Evolutionary conservation across 2,329 filamentous ascomycete genomes (phyloP), one percentile per base, ranked within the genome.

Genomic region (Alternaria conjuncta): DNA sequence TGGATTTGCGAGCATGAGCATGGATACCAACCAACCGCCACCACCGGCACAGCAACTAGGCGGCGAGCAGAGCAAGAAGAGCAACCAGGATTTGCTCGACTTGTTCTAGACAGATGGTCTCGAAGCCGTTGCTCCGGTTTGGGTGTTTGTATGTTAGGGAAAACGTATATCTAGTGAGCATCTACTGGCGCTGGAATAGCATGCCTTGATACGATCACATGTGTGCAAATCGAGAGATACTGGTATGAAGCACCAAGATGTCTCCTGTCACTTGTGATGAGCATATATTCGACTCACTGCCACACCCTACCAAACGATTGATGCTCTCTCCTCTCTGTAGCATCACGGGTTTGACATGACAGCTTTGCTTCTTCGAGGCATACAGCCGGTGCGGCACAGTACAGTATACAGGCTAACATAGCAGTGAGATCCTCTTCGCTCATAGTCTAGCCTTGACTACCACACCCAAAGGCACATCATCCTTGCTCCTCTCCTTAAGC

Each of bases 1-100:
- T 75, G 94, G 94, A 1, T 96, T 99, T 76, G 92, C 90, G 26
- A 89, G 89, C 5, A 84, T 99, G 82, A 90, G 93, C 81, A 84
- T 99, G 75, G 88, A 87, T 44, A 82, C 83, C 15, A 87, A 84
- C 67, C 87, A 90, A 69, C 88, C 91, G 18, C 86, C 91, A 30
- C 89, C 91, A 15, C 84, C 90, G 5, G 83, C 84, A 11, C 86
- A 88, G 77, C 87, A 91, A 74, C 77, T 89, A 67, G 81, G 80
- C 47, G 76, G 77, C 67, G 82, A 83, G 66, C 78, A 83, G 49
- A 86, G 88, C 78, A 84, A 84, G 77, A 85, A 85, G 79, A 84
- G 79, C 58, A 87, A 86, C 62, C 84, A 87, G 67, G 86, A 88
- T 71, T 80, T 87, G 46, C 68, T 88, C 64, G 86, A 86, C 57